phyloP scores from a whole-genome alignment of 176 grass and related monocot genomes.

The Phoenix dactylifera region DNA sequence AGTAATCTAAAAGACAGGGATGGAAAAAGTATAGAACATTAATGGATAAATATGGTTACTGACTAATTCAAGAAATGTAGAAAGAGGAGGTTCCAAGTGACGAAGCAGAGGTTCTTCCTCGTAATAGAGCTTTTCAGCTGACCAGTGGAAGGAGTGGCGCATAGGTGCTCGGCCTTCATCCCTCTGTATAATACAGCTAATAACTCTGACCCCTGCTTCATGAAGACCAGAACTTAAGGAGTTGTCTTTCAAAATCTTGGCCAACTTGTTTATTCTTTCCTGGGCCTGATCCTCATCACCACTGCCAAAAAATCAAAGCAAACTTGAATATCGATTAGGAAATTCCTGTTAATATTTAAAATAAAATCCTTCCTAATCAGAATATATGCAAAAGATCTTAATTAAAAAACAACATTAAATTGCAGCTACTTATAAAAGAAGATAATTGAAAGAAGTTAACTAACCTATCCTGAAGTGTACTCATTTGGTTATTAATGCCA shows the following conservation, averaged over 20 bases:
- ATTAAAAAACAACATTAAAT: too few species aligned
- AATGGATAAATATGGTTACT: slow-evolving; percentile 22
- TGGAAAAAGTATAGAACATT: too few species aligned
- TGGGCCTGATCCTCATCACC: slow-evolving; percentile 98
- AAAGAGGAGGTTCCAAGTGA: slow-evolving; percentile 90
- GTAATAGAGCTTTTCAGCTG: slow-evolving; percentile 68
- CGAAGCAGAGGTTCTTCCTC: slow-evolving; percentile 92
- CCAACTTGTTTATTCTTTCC: slow-evolving; percentile 89
- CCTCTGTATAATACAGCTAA: slow-evolving; percentile 98
- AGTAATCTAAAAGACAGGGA: too few species aligned
- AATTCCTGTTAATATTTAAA: neutral
- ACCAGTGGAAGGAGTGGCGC: slow-evolving; percentile 97
- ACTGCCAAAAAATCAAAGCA: slow-evolving; percentile 35
- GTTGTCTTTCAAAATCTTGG: slow-evolving; percentile 89
- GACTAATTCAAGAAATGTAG: slow-evolving; percentile 94
- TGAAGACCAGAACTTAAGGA: slow-evolving; percentile 62
- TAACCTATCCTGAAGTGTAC: slow-evolving; percentile 94
- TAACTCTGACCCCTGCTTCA: slow-evolving; percentile 54
- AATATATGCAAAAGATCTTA: too few species aligned
- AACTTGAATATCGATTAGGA: slow-evolving; percentile 18
- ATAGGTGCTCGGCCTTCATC: slow-evolving; percentile 93
- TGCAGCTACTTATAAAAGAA: too few species aligned
- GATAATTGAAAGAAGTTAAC: neutral
- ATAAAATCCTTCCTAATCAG: too few species aligned
- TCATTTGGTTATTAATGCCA: slow-evolving; percentile 99